These are phyloP conservation scores for Trichoderma koningii DNA, from an alignment of 2,329 filamentous ascomycete species.

Conservation along the genomic window DNA sequence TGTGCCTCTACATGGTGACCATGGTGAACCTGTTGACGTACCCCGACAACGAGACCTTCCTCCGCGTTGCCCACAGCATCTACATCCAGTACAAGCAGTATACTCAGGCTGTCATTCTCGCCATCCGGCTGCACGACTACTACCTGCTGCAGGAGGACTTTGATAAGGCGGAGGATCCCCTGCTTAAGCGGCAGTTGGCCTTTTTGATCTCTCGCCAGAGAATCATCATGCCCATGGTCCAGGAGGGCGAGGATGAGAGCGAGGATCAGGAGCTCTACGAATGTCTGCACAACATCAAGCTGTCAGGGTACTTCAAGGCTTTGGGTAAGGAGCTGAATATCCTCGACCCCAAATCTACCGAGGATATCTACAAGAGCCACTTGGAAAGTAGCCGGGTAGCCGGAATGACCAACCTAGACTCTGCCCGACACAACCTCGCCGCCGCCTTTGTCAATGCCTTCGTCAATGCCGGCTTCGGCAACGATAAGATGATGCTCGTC, in stretches of 20 bases:
- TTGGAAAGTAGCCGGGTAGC: slow-evolving; percentile 92
- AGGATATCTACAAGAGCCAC: slow-evolving; percentile 99
- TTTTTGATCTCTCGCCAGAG: slow-evolving; percentile 91
- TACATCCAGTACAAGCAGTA: slow-evolving; percentile 93
- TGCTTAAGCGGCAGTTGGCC: slow-evolving; percentile 88
- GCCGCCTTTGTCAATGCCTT: slow-evolving; percentile 97
- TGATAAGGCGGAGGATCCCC: slow-evolving; percentile 74
- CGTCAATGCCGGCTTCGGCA: slow-evolving; percentile 91
- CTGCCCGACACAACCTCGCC: slow-evolving; percentile 90
- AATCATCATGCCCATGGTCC: slow-evolving; percentile 72
- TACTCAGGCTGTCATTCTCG: slow-evolving; percentile 89
- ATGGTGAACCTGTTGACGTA: slow-evolving; percentile 98
- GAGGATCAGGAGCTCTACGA: slow-evolving; percentile 77
- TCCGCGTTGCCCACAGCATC: slow-evolving; percentile 88
- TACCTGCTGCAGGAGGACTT: slow-evolving; percentile 83
- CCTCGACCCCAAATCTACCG: slow-evolving; percentile 91
- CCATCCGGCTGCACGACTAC: slow-evolving; percentile 87
- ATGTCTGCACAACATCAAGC: slow-evolving; percentile 81
- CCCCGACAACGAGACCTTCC: slow-evolving; percentile 94
- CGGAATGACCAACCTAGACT: slow-evolving; percentile 92
- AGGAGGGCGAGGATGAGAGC: slow-evolving; percentile 61
- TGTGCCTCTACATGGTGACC: slow-evolving; percentile 97
- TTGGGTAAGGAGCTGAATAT: slow-evolving; percentile 96
- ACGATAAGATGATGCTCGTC: slow-evolving; percentile 97
- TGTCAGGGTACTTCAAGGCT: slow-evolving; percentile 91